Evolutionary conservation across 164 flowering plant species (phyloP), one percentile per base, ranked within the genome.

Genomic region (Vitis amurensis): DNA sequence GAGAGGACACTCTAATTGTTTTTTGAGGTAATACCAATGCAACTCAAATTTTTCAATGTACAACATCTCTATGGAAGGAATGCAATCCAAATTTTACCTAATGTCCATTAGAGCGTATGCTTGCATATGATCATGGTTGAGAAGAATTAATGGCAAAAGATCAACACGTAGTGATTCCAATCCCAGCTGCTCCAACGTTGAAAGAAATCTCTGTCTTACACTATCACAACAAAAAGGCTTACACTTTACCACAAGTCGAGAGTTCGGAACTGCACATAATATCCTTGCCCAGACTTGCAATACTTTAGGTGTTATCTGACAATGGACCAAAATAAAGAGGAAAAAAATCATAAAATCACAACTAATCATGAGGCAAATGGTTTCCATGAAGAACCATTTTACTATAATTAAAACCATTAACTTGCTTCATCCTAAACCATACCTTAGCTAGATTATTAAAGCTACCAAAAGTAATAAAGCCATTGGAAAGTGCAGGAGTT

Each of bases 361-460:
- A 72, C 4, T 56, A 52, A 16, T 15, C 71, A 61, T 14, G 64
- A 63, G 9, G 55, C 14, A 59, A 16, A 48, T 14, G 49, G 15
- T 17, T 61, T 64, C 51, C 12, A 51, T 44, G 44, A 11, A 64
- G 51, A 37, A 56, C n/a, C 50, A 44, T 13, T 44, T 37, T 16
- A 29, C 16, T 51, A 17, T 44, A 11, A n/a, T 17, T 23, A 27
- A 14, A 59, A 19, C 4, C 2, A 9, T 31, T 3, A 61, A 17
- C 19, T 15, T 51, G 17, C 50, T 60, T 31, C 48, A 55, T 30
- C 31, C 56, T 50, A 15, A 70, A 13, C 15, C 60, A 66, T 85
- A 95, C 99, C 99, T 95, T 95, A 12, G 99, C 99, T 14, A 95
- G 82, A 83, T 95, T 95, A 75, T 95, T 95, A 78, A 95, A 95